Evolutionary conservation across 169 alveolate species (phyloP), one percentile per base, ranked within the genome.

Genomic region (Besnoitia besnoiti): DNA sequence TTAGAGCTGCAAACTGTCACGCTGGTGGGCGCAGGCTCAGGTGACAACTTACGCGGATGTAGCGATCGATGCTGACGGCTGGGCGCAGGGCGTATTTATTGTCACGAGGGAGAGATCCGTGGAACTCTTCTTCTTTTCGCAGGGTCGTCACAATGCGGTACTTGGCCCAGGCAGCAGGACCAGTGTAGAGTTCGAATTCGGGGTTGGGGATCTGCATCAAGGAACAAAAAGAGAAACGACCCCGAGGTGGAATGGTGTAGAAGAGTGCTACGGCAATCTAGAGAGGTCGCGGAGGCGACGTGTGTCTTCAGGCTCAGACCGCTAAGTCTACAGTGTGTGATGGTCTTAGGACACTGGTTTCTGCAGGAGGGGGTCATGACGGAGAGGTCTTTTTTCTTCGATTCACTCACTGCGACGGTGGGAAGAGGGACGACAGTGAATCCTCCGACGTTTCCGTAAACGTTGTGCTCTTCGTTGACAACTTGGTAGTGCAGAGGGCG

Each of bases 101-200:
- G 85, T 95, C 97, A 46, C 97, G 82, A 12, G 97, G 97, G 37
- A 95, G 95, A 59, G 94, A 90, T 24, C 95, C 95, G 75, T 95
- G 96, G 59, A 90, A 62, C 33, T 95, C 97, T 24, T 93, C 93
- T 33, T 93, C 93, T n/a, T 95, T 95, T 44, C 92, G 51, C 62
- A 94, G 93, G 0, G 97, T 92, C 47, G 95, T 90, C 37, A 94
- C 93, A 42, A 95, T 62, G n/a, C 93, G 90, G 91, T 95, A 95
- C 90, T 95, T 95, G 33, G 97, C 93, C 97, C 97, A 95, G 35
- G 96, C 93, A 42, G 95, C 96, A 12, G 97, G 96, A 35, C 97
- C 97, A 35, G 95, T 89, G 84, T 94, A 95, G 75, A 94, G 75
- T 90, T 94, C 97, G 51, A 90, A 94, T 19, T 95, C 94, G 44